Base-by-base conservation (phyloP, 2,329 filamentous ascomycete species). In the Corniculantispora saksenae region DNA sequence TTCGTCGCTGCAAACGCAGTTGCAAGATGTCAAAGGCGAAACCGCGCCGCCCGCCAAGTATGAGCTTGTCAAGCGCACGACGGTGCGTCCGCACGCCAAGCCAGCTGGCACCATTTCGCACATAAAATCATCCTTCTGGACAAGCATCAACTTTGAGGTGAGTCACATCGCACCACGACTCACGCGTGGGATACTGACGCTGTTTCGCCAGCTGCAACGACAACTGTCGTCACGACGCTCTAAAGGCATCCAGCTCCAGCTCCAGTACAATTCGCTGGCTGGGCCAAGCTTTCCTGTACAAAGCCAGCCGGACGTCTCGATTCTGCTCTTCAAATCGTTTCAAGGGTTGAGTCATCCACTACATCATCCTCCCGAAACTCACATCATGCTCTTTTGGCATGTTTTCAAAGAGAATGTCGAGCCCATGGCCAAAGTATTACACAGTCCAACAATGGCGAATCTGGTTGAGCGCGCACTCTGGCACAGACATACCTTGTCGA, bases 141-240 rank as follows among this genome's bases (percentile, higher is more conserved):
- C 29, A 23, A 61, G 51, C 35, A 62, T 66, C 45, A 66, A 66
- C 21, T 40, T 47, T n/a, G 38, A 66, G 53, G 64, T 58, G n/a
- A 4, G 63, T 29, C 17, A 56, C 40, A 45, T 32, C 6, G 2
- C 8, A 35, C 2, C 3, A 13, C 5, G 8, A 17, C 12, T 19
- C 7, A 13, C 3, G n/a, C 25, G 23, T 27, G 2, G 12, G n/a
- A 32, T 32, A 21, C 47, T 54, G 19, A 55, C 38, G 3, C 38
- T 9, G 1, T 27, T 19, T 23, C 10, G 10, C 0, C 45, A 62
- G 57, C 23, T 57, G 17, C 58, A 45, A 19, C 58, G 38, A 19
- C 58, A 64, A 23, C 54, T 64, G 3, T 21, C 35, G 13, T 51
- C 35, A 5, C 54, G 27, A 23, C 54, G 54, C 45, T 51, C 53